These are phyloP conservation scores for Sphenostylis stenocarpa DNA, from an alignment of 306 rosid species.

Conservation along the genomic window DNA sequence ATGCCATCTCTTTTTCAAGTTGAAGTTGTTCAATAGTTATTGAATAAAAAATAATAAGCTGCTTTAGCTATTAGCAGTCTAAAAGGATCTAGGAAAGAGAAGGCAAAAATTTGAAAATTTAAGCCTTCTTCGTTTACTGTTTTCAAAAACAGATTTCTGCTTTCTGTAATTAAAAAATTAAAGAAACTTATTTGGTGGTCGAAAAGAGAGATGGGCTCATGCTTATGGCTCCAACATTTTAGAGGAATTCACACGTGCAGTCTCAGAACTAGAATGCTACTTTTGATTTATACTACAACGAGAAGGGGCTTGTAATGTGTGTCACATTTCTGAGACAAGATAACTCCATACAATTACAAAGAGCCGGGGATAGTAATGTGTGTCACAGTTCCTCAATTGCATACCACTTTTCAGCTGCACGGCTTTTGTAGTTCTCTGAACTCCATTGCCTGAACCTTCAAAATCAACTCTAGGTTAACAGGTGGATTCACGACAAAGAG, in stretches of 20 bases:
- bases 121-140: neutral
- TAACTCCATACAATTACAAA: neutral
- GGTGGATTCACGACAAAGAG: neutral
- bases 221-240: neutral
- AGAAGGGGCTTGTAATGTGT: neutral
- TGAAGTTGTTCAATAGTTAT: slow-evolving; percentile 14
- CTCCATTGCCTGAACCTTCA: neutral
- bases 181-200: neutral
- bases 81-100: slow-evolving; percentile 23
- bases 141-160: neutral
- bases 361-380: neutral
- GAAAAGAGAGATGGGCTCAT: neutral
- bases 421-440: neutral
- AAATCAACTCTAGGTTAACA: neutral
- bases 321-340: neutral
- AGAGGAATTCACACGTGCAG: neutral
- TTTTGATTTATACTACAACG: neutral
- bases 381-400: neutral
- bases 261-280: neutral
- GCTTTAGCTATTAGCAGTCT: neutral
- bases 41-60: slow-evolving; percentile 11
- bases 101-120: slow-evolving; percentile 5
- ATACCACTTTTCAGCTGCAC: no score
- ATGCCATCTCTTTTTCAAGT: slow-evolving; percentile 13
- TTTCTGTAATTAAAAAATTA: neutral